These are phyloP conservation scores for Spongispora temasekensis DNA, from an alignment of 1,284 basidiomycete genomes.

Conservation along the genomic window DNA sequence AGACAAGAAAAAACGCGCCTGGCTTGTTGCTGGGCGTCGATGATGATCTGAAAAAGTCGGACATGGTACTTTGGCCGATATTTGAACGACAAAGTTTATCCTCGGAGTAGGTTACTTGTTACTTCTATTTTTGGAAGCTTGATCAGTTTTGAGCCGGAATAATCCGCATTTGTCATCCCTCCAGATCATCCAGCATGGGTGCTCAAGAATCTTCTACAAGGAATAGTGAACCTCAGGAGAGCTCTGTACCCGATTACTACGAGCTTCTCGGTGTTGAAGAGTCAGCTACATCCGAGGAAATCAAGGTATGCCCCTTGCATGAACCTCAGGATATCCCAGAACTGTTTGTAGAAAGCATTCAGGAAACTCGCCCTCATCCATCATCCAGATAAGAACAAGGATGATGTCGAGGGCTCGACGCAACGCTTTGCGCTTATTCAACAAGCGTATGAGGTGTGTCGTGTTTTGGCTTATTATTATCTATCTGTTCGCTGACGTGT, in stretches of 20 bases:
- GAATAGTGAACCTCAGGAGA: constrained; percentile 32
- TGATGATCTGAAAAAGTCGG: constrained; percentile 50
- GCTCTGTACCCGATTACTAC: constrained; percentile 68
- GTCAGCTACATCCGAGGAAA: constrained; percentile 82
- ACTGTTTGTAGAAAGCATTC: constrained; percentile 68
- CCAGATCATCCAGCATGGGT: constrained; percentile 52
- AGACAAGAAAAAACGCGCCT: constrained; percentile 28
- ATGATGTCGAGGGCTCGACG: constrained; percentile 84
- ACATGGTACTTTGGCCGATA: too few relatives aligned
- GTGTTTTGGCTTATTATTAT: neutral
- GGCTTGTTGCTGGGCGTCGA: constrained; percentile 31
- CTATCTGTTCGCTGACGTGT: constrained; percentile 1
- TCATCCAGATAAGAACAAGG: constrained; percentile 88
- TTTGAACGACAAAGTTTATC: neutral
- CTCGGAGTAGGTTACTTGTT: neutral
- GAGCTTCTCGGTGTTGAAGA: constrained; percentile 78
- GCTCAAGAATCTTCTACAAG: constrained; percentile 62
- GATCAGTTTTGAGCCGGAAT: too few relatives aligned
- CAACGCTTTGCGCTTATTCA: constrained; percentile 87
- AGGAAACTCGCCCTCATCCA: constrained; percentile 81
- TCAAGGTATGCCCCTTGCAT: constrained; percentile 66
- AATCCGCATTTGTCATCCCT: too few relatives aligned
- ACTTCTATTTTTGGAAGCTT: constrained; percentile 19
- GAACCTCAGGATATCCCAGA: too few relatives aligned
- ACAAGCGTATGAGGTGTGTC: constrained; percentile 85